Conservation (phyloP, 306 rosid species). For the Quillaja saponaria region DNA sequence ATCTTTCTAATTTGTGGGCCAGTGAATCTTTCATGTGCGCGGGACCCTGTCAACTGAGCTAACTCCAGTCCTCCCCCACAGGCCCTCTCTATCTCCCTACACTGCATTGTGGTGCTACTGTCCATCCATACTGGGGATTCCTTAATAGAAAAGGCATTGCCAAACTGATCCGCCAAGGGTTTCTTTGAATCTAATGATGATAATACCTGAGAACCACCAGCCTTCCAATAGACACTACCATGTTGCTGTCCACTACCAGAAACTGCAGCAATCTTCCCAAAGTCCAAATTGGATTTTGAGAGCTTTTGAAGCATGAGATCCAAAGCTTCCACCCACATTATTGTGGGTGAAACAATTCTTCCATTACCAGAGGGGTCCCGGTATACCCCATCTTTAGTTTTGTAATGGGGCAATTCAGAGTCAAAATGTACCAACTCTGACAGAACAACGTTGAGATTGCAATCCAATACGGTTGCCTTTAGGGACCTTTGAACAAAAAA, state of each 20-base stretch:
- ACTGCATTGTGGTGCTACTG: conserved; percentile 78
- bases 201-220: conserved; percentile 57
- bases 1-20: conserved; percentile 93
- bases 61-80: conserved; percentile 87
- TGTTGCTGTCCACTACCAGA: conserved; percentile 98
- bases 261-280: conserved; percentile 64
- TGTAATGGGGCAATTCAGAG: conserved; percentile 82
- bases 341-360: conserved; percentile 88
- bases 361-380: conserved; percentile 68
- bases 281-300: conserved; percentile 56
- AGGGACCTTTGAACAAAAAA: conserved; percentile 60
- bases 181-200: conserved; percentile 67
- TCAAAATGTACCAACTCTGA: conserved; percentile 78
- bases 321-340: conserved; percentile 97
- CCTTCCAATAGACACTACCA: conserved; percentile 95
- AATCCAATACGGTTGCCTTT: conserved; percentile 88
- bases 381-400: conserved; percentile 86
- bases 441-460: conserved; percentile 64
- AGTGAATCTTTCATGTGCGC: conserved; percentile 77
- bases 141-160: conserved; percentile 56
- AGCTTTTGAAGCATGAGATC: conserved; percentile 75
- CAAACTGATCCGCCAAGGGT: conserved; percentile 61
- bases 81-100: conserved; percentile 78
- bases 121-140: conserved; percentile 98
- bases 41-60: conserved; percentile 79